phyloP scores from a whole-genome alignment of 2,329 filamentous ascomycete genomes.

The Botrytis hyacinthi region DNA sequence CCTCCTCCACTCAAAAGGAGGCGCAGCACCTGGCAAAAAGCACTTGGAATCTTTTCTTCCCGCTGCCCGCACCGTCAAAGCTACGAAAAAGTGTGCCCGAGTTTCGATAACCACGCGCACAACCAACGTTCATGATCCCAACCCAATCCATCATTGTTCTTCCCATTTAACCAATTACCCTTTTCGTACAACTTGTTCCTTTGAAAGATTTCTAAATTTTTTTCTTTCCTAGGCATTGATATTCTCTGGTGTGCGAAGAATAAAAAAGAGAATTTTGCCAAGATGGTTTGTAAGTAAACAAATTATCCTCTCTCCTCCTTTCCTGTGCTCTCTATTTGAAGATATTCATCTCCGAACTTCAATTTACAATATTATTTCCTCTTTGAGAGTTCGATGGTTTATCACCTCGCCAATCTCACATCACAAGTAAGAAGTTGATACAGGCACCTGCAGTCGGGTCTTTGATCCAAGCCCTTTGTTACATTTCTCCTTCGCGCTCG shows the following conservation, averaged over 20 bases:
- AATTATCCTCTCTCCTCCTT: constrained; percentile 8
- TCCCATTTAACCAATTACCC: not conserved
- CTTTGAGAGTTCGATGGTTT: not conserved
- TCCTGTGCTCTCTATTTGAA: constrained; percentile 27
- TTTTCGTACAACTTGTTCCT: not conserved
- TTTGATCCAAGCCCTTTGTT: constrained; percentile 21
- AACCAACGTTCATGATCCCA: constrained; percentile 11
- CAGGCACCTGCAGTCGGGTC: not conserved
- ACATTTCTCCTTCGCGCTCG: constrained; percentile 1
- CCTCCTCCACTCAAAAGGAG: constrained; percentile 16
- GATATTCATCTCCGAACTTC: not conserved
- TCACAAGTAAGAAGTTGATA: not conserved
- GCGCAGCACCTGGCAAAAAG: constrained; percentile 11
- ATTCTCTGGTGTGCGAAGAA: not conserved
- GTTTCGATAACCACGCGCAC: constrained; percentile 8
- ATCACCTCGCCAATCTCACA: not conserved
- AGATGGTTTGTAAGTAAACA: constrained; percentile 30
- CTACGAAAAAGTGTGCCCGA: not conserved
- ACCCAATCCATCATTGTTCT: not conserved
- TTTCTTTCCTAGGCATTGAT: not conserved
- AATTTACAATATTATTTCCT: not conserved
- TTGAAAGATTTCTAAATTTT: not conserved
- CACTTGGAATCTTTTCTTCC: not conserved
- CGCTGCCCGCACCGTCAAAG: not conserved
- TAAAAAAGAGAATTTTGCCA: constrained; percentile 15